Base-by-base conservation (phyloP, 202 grass and related monocot species). In the Setaria viridis region DNA sequence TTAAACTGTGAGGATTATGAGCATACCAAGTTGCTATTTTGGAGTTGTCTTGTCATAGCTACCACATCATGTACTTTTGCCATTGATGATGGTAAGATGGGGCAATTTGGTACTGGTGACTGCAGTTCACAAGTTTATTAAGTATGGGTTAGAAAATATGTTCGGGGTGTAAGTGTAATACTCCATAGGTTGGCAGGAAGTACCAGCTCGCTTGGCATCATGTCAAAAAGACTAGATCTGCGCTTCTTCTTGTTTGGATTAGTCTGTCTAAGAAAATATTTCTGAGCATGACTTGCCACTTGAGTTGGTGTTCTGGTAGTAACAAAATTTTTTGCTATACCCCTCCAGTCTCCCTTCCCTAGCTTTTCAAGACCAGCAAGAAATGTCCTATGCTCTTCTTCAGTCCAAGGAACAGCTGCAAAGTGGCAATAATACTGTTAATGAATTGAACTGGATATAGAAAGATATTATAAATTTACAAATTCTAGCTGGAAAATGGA, bases 201-300 rank as follows among this genome's bases (percentile, higher is more conserved):
- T 90, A 93, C 91, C 88, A 70, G 74, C 66, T 88, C 72, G 30
- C 14, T 58, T 39, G 81, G 46, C 88, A 90, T 90, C 88, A 85
- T 87, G 79, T 90, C 91, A 32, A 90, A 92, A 75, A 92, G 80
- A 76, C 91, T 92, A 84, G 91, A 87, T 66, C 87, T 72, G 41
- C 91, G 87, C 84, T 92, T 92, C 91, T 89, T 92, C 64, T 92
- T 92, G 77, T 90, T 89, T 71, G 87, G 91, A 75, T 87, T 90
- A 85, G 76, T 87, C 80, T 90, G 87, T 39, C 91, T 78, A 9
- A 92, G 77, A 78, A 92, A 92, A 82, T 87, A 90, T 81, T 90
- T 92, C 35, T 92, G 87, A 82, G 91, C 91, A 85, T 92, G 91
- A 63, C 87, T 92, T 41, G 87, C 91, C 42, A 92, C 91, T 85